A percentile compares a stretch with the other conserved stretches of the same genome.
Evolutionary conservation across 805 yeast species (phyloP).

Genomic region (Lachancea waltii): DNA sequence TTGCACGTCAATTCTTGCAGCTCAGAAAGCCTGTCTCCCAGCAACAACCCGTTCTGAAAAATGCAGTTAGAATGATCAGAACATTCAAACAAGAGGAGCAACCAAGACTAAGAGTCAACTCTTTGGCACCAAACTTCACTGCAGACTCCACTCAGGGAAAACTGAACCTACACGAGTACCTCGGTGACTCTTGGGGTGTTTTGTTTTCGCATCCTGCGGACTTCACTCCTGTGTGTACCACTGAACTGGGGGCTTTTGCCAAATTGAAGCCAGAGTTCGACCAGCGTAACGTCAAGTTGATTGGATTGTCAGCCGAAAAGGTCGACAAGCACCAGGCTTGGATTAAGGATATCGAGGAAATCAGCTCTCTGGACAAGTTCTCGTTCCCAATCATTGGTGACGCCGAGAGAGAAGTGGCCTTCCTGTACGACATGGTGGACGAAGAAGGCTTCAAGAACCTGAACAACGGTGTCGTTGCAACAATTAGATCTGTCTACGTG

Average conservation of each 20-base stretch:
- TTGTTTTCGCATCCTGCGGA: slow-evolving; percentile 94
- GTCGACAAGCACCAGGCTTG: slow-evolving; percentile 74
- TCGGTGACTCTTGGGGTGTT: slow-evolving; percentile 82
- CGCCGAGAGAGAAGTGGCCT: slow-evolving; percentile 75
- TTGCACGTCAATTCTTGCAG: slow-evolving; percentile 27
- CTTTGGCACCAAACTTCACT: slow-evolving; percentile 80
- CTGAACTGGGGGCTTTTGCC: slow-evolving; percentile 92
- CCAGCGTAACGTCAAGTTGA: slow-evolving; percentile 77
- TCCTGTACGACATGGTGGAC: slow-evolving; percentile 80
- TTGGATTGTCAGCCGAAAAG: slow-evolving; percentile 85
- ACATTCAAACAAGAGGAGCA: slow-evolving; percentile 48
- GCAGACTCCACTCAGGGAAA: slow-evolving; percentile 79
- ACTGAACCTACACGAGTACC: slow-evolving; percentile 79
- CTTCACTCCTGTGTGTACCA: slow-evolving; percentile 95
- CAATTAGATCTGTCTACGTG: slow-evolving; percentile 87
- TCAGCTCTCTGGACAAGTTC: slow-evolving; percentile 63
- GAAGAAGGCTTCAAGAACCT: slow-evolving; percentile 75
- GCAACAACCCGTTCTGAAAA: slow-evolving; percentile 17
- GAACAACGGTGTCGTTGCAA: slow-evolving; percentile 66
- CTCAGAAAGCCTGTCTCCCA: slow-evolving; percentile 20
- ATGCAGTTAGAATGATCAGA: slow-evolving; percentile 34
- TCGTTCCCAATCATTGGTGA: slow-evolving; percentile 90
- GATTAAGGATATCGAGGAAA: slow-evolving; percentile 88
- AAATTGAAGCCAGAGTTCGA: slow-evolving; percentile 82
- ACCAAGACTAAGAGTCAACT: slow-evolving; percentile 68